phyloP scores from a whole-genome alignment of 1,284 basidiomycete species.

The Leccinum solheimii region DNA sequence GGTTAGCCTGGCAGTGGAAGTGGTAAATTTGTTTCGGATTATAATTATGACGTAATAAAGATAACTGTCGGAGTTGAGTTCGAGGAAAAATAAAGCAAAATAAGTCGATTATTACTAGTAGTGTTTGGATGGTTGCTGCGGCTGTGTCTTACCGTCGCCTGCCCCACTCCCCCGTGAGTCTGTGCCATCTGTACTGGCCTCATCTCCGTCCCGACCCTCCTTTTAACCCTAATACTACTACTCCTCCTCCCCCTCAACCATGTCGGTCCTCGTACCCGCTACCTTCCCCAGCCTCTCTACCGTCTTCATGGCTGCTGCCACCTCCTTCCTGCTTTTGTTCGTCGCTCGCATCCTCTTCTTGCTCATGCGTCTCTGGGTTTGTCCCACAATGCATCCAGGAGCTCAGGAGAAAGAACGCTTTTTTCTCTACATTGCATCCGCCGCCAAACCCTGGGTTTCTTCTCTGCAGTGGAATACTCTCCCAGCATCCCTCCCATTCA shows the following conservation, averaged over 20 bases:
- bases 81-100: slow-evolving; percentile 26
- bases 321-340: slow-evolving; percentile 29
- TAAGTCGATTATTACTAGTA: not conserved
- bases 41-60: slow-evolving; percentile 18
- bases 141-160: slow-evolving; percentile 10
- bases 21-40: not conserved
- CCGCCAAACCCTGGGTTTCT: slow-evolving; percentile 17
- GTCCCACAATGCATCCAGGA: slow-evolving; percentile 16
- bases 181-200: slow-evolving; percentile 19
- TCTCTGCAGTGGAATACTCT: slow-evolving; percentile 30
- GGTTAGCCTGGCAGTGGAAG: not conserved
- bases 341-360: slow-evolving; percentile 34
- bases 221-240: slow-evolving; percentile 19
- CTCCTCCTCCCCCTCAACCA: slow-evolving; percentile 5
- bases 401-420: slow-evolving; percentile 18
- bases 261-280: slow-evolving; percentile 35
- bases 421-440: slow-evolving; percentile 2
- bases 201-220: slow-evolving; percentile 25
- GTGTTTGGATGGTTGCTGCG: slow-evolving; percentile 9
- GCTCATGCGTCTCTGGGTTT: slow-evolving; percentile 32
- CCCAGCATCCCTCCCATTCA: slow-evolving; percentile 31
- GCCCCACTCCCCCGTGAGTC: slow-evolving; percentile 8
- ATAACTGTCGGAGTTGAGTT: slow-evolving; percentile 28
- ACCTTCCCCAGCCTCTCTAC: slow-evolving; percentile 33
- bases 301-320: slow-evolving; percentile 34